Base-by-base conservation (phyloP, 2,329 filamentous ascomycete genomes). In the Aspergillus pseudoviridinutans region DNA sequence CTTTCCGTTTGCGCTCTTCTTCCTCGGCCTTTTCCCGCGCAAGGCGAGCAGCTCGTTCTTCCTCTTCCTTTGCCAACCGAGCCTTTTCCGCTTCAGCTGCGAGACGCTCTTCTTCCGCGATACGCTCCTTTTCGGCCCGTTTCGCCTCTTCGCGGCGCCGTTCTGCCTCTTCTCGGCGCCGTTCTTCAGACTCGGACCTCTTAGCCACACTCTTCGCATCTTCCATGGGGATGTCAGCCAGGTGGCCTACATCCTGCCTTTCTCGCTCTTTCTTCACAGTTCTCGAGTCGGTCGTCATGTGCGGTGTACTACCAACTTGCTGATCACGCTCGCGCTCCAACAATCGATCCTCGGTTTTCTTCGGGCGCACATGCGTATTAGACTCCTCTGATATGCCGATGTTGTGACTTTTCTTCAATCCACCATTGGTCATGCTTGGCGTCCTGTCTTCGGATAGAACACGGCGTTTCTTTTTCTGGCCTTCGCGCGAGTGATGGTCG, bases 381-480 rank as follows among this genome's bases (percentile, higher is more conserved):
- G 20, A 27, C 24, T 61, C 54, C 29, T 58, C 63, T 42, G 61
- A 63, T 7, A n/a, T 46, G 29, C 58, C 50, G 25, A 61, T 56
- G 38, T 66, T 61, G 44, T 61, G 50, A 62, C 50, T 63, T 61
- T 68, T 70, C 67, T 68, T 71, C 61, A 62, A 51, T 12, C 53
- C 54, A 22, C 71, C 71, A 51, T 76, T 74, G 14, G 68, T 55
- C 42, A 66, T 53, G 35, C 67, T 72, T 4, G 69, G 63, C 14
- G 63, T 47, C 32, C 66, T 74, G 49, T 76, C 77, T 46, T 78
- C 77, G 2, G 73, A 68, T 12, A 73, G 63, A 41, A 78, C 69
- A 7, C 75, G 75, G 51, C 76, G 68, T 58, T 76, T 76, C 66
- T 79, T 79, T 64, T 76, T 77, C 14, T 73, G 71, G n/a, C 64